Conservation (phyloP, 495 filamentous ascomycete genomes). For the Aspergillus affinis region DNA sequence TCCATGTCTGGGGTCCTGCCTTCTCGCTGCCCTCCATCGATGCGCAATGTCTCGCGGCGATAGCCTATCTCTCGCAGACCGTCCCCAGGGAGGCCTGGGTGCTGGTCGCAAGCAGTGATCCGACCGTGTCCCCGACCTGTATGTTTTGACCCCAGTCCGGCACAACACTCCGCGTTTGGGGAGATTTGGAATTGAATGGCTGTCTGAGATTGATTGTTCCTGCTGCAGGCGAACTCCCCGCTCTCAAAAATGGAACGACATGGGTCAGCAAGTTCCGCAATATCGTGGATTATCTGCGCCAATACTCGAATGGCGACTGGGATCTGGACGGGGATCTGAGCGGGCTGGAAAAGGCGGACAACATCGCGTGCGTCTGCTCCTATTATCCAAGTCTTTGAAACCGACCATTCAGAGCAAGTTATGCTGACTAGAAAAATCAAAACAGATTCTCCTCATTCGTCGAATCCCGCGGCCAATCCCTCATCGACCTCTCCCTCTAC, state of each 20-base stretch:
- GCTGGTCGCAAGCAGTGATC: conserved; percentile 73
- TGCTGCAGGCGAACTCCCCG: conserved; percentile 68
- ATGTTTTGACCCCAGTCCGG: conserved; percentile 31
- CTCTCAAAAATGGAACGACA: conserved; percentile 60
- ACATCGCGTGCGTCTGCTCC: conserved; percentile 46
- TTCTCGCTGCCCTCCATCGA: conserved; percentile 88
- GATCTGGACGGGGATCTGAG: conserved; percentile 53
- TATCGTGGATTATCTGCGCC: conserved; percentile 69
- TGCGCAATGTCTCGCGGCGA: conserved; percentile 77
- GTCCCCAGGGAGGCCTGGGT: conserved; percentile 64
- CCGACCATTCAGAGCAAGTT: too few relatives aligned
- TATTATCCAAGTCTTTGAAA: too few relatives aligned
- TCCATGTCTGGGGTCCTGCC: conserved; percentile 90
- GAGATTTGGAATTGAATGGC: conserved; percentile 5
- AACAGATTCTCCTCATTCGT: conserved; percentile 60
- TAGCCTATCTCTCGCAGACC: conserved; percentile 65
- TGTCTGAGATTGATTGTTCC: conserved; percentile 8
- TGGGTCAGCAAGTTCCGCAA: conserved; percentile 71
- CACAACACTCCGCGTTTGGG: conserved; percentile 10
- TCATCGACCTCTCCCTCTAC: conserved; percentile 82
- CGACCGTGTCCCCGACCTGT: conserved; percentile 74
- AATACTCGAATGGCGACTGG: conserved; percentile 52
- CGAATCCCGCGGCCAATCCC: conserved; percentile 59
- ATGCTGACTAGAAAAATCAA: background rate
- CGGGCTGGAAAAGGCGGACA: conserved; percentile 50